Conservation (phyloP, 805 yeast species). For the Candida easanensis region DNA sequence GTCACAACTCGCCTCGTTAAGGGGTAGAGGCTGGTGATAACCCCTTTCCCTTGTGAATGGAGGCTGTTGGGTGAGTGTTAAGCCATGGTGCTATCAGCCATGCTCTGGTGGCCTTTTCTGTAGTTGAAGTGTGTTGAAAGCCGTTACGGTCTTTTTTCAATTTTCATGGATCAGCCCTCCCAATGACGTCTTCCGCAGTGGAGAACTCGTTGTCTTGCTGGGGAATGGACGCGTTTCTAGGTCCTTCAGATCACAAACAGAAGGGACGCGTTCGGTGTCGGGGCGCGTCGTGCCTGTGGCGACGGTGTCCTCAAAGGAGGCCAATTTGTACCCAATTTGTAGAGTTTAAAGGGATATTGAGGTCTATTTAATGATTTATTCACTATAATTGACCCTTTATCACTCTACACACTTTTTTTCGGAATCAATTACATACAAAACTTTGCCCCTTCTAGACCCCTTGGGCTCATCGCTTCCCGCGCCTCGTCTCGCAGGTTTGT, state of each 20-base stretch:
- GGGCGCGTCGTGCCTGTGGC: conserved; percentile 2
- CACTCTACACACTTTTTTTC: too few relatives aligned
- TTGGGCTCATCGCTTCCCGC: neutral
- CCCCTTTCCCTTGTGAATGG: too few relatives aligned
- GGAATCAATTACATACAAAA: neutral
- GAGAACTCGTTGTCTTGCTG: neutral
- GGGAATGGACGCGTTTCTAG: conserved; percentile 1
- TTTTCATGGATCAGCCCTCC: too few relatives aligned
- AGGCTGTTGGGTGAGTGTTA: too few relatives aligned
- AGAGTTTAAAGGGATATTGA: neutral
- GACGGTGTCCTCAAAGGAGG: neutral
- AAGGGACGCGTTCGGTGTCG: neutral
- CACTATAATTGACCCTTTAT: too few relatives aligned
- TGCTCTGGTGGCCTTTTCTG: too few relatives aligned
- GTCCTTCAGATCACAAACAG: neutral
- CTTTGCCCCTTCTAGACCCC: neutral
- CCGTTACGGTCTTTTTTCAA: too few relatives aligned
- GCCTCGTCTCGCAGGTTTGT: conserved; percentile 13
- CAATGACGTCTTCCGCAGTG: neutral
- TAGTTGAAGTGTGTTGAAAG: too few relatives aligned
- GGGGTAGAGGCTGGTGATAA: too few relatives aligned
- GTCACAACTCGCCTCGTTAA: too few relatives aligned
- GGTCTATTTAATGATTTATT: too few relatives aligned
- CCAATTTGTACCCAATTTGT: neutral
- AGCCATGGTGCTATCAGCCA: too few relatives aligned